Conservation (phyloP, 108 stramenopile genomes). For the Fistulifera pelliculosa region DNA sequence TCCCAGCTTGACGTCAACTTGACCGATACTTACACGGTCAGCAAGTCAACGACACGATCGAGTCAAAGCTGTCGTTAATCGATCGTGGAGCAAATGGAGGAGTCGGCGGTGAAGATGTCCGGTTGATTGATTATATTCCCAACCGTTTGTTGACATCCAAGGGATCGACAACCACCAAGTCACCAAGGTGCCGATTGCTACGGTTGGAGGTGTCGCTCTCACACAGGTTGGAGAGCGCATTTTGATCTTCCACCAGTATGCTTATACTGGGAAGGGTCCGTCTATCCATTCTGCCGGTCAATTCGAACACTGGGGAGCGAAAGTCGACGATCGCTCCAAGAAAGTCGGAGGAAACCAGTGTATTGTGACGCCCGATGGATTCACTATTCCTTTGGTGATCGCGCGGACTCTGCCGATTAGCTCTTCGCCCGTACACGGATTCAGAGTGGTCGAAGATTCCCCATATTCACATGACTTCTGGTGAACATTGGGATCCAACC, state of each 20-base stretch:
- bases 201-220: constrained; percentile 10
- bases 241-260: constrained; percentile 26
- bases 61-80: no score
- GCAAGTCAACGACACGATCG: no score
- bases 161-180: constrained; percentile 27
- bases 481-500: constrained; percentile 8
- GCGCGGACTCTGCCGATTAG: constrained; percentile 6
- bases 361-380: constrained; percentile 13
- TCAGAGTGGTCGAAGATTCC: neutral
- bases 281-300: constrained; percentile 24
- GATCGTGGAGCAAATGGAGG: constrained; percentile 37
- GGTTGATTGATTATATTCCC: neutral
- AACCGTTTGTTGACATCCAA: constrained; percentile 11
- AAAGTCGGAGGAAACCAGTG: constrained; percentile 8
- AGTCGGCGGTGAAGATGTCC: constrained; percentile 16
- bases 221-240: constrained; percentile 3
- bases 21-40: no score
- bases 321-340: constrained; percentile 16
- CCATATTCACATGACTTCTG: constrained; percentile 2
- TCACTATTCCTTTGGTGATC: constrained; percentile 6
- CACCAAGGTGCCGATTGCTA: constrained; percentile 9
- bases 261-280: constrained; percentile 9
- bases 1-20: no score
- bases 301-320: constrained; percentile 8
- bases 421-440: constrained; percentile 8